Conservation (phyloP, 345 rosid genomes). For the Syzygium grande region DNA sequence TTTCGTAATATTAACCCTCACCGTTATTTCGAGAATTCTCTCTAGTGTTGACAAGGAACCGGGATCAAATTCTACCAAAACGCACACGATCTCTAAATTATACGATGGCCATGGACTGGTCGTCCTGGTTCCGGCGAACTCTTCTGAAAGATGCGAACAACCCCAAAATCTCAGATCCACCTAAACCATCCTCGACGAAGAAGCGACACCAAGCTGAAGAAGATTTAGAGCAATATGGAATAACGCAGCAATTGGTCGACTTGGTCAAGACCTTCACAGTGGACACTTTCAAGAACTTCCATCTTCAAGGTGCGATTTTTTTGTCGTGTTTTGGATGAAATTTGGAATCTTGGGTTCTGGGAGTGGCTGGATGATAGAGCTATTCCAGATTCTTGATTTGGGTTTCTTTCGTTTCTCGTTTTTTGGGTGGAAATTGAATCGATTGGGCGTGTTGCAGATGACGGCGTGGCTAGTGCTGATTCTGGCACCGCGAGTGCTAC, state of each 20-base stretch:
- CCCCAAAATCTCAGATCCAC: constrained; percentile 7
- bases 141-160: constrained; percentile 15
- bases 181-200: constrained; percentile 2
- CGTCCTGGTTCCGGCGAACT: constrained; percentile 55
- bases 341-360: background rate
- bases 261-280: constrained; percentile 52
- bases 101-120: constrained; percentile 30
- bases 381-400: background rate
- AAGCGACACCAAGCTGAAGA: constrained; percentile 11
- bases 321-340: background rate
- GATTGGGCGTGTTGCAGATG: constrained; percentile 7
- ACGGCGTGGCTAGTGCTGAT: constrained; percentile 30
- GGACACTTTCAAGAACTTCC: constrained; percentile 72
- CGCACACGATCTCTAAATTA: background rate
- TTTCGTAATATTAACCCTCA: no score
- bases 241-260: constrained; percentile 56
- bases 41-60: background rate
- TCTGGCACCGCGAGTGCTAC: constrained; percentile 18
- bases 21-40: background rate
- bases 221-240: constrained; percentile 31
- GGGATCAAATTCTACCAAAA: background rate
- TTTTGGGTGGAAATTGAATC: background rate
- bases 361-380: background rate
- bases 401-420: background rate
- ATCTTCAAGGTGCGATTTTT: constrained; percentile 8